Percentiles rank a stretch among this genome's conserved stretches.
Evolutionary conservation across 2,329 filamentous ascomycete species (phyloP).

Genomic region (Botrytis sinoallii): DNA sequence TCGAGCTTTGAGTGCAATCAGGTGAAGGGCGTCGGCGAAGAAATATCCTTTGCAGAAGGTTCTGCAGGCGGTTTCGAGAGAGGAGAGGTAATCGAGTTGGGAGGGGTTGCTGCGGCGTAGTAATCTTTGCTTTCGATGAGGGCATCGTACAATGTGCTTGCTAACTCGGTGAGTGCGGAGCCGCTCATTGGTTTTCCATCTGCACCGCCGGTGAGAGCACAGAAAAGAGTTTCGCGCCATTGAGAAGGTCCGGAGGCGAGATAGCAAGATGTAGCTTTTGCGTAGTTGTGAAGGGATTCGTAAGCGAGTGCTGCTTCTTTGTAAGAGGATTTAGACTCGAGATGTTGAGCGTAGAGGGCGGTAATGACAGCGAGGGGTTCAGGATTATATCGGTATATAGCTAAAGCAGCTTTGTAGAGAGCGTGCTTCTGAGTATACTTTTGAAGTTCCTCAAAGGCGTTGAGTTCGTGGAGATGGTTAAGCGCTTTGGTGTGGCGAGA

Average conservation of each 20-base stretch:
- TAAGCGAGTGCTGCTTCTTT: constrained; percentile 88
- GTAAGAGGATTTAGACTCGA: constrained; percentile 72
- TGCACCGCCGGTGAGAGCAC: constrained; percentile 48
- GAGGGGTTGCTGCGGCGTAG: constrained; percentile 73
- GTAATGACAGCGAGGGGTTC: constrained; percentile 66
- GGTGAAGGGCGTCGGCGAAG: constrained; percentile 84
- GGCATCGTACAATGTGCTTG: constrained; percentile 71
- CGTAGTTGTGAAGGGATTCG: constrained; percentile 76
- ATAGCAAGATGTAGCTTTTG: constrained; percentile 77
- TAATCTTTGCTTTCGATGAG: constrained; percentile 84
- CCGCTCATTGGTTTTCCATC: constrained; percentile 28
- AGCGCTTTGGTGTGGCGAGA: constrained; percentile 75
- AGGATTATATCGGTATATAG: constrained; percentile 78
- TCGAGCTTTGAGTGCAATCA: constrained; percentile 59
- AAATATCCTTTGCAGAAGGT: constrained; percentile 82
- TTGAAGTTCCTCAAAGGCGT: constrained; percentile 73
- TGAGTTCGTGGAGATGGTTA: constrained; percentile 67
- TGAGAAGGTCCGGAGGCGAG: constrained; percentile 69
- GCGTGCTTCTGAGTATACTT: constrained; percentile 74
- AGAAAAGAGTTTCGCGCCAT: constrained; percentile 89
- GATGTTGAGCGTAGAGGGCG: constrained; percentile 72
- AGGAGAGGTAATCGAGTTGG: constrained; percentile 74
- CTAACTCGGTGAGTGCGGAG: constrained; percentile 63
- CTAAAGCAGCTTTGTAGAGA: constrained; percentile 74
- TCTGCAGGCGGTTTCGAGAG: constrained; percentile 67